A percentile compares a stretch with the other conserved stretches of the same genome.
Evolutionary conservation across 2,329 filamentous ascomycete species (phyloP).

Genomic region (Didymella glomerata): DNA sequence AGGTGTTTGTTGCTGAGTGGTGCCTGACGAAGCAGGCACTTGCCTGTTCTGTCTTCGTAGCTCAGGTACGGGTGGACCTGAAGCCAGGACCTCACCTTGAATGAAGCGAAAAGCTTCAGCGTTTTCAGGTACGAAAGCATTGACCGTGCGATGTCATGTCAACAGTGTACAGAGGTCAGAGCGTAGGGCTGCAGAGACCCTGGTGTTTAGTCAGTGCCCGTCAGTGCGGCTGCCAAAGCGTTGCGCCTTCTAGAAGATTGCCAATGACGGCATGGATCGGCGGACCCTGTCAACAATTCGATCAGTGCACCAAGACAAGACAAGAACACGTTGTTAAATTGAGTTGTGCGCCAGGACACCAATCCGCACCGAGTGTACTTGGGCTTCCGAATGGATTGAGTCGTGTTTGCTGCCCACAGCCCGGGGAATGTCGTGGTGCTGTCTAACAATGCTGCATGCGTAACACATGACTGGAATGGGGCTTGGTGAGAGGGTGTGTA

Average conservation of each 20-base stretch:
- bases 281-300: background rate
- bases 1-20: constrained; percentile 2
- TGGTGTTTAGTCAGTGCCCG: constrained; percentile 23
- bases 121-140: constrained; percentile 12
- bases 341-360: background rate
- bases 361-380: background rate
- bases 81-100: background rate
- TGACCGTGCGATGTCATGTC: constrained; percentile 5
- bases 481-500: constrained; percentile 1
- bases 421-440: constrained; percentile 8
- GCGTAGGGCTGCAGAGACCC: constrained; percentile 24
- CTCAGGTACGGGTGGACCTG: constrained; percentile 5
- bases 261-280: constrained; percentile 19
- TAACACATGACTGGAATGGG: constrained; percentile 6
- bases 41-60: constrained; percentile 6
- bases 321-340: constrained; percentile 11
- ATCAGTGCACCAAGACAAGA: constrained; percentile 1
- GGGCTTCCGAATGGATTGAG: background rate
- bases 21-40: constrained; percentile 5
- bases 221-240: constrained; percentile 16
- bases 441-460: constrained; percentile 9
- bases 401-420: constrained; percentile 2
- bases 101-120: constrained; percentile 8
- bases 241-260: constrained; percentile 27
- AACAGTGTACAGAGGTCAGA: background rate